Evolutionary conservation across 371 early-diverging fungal genomes (phyloP).

Genomic region (Paramicrosporidium saccamoebae): DNA sequence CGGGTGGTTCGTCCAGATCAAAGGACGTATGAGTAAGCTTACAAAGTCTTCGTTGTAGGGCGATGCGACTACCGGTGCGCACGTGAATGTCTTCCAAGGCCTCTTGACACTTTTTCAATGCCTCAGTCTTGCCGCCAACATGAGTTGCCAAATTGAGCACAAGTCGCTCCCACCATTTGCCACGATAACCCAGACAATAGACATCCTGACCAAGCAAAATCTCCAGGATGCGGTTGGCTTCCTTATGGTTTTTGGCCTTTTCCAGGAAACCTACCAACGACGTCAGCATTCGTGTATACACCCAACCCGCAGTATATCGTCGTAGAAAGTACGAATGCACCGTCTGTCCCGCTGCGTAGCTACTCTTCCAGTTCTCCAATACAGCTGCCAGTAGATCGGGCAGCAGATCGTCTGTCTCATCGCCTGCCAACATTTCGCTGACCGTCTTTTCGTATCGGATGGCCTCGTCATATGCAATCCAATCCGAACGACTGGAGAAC

Average conservation of each 20-base stretch:
- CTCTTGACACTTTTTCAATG: constrained; percentile 11
- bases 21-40: too few relatives aligned
- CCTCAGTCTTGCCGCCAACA: constrained; percentile 10
- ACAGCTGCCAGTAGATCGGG: constrained; percentile 13
- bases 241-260: constrained; percentile 13
- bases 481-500: too few relatives aligned
- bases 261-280: constrained; percentile 15
- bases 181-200: constrained; percentile 17
- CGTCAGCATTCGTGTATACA: constrained; percentile 18
- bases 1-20: too few relatives aligned
- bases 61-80: constrained; percentile 11
- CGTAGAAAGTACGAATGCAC: constrained; percentile 4
- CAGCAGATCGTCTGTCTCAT: constrained; percentile 2
- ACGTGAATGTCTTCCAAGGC: constrained; percentile 15
- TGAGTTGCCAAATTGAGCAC: constrained; percentile 18
- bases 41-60: too few relatives aligned
- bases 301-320: constrained; percentile 12
- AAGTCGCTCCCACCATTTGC: constrained; percentile 29
- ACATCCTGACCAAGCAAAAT: constrained; percentile 16
- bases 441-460: constrained; percentile 2
- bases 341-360: background rate
- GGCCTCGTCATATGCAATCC: constrained; percentile 1
- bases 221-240: constrained; percentile 14
- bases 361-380: constrained; percentile 8
- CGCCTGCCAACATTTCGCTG: constrained; percentile 3